A percentile compares a stretch with the other conserved stretches of the same genome.
Conservation (phyloP, 2,329 filamentous ascomycete species). For the Talaromyces amestolkiae region DNA sequence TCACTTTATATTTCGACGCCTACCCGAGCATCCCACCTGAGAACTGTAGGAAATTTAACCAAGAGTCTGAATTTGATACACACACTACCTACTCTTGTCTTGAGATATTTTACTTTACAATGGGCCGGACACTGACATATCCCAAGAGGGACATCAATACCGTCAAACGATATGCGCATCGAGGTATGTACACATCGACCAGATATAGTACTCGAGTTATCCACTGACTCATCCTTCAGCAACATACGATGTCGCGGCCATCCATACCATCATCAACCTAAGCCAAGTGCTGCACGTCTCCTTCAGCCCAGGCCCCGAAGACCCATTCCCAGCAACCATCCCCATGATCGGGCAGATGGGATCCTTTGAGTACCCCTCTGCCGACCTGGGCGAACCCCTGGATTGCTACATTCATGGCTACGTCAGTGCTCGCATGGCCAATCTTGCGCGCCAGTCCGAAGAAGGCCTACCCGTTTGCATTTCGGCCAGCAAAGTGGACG, state of each 20-base stretch:
- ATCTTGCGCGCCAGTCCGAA: constrained; percentile 51
- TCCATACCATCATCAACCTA: constrained; percentile 73
- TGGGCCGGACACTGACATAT: constrained; percentile 52
- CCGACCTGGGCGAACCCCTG: constrained; percentile 61
- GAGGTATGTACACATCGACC: constrained; percentile 49
- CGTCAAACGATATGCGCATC: constrained; percentile 64
- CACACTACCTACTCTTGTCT: no score
- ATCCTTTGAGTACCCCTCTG: constrained; percentile 63
- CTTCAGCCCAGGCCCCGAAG: constrained; percentile 61
- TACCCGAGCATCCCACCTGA: neutral
- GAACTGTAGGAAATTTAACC: neutral
- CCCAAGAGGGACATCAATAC: constrained; percentile 63
- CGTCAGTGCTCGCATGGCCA: constrained; percentile 74
- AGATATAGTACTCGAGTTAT: neutral
- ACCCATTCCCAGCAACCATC: constrained; percentile 72
- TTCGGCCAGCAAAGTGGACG: constrained; percentile 72
- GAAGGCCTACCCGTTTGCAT: constrained; percentile 68
- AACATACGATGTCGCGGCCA: constrained; percentile 68
- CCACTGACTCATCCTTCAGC: constrained; percentile 44
- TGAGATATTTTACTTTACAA: constrained; percentile 22
- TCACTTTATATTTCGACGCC: neutral
- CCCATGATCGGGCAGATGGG: constrained; percentile 86
- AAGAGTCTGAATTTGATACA: no score
- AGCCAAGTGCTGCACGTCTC: constrained; percentile 76
- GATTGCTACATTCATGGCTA: constrained; percentile 84